A percentile compares a stretch with the other conserved stretches of the same genome.
phyloP scores from a whole-genome alignment of 1,139 yeast species.

The Ashbya aceris region DNA sequence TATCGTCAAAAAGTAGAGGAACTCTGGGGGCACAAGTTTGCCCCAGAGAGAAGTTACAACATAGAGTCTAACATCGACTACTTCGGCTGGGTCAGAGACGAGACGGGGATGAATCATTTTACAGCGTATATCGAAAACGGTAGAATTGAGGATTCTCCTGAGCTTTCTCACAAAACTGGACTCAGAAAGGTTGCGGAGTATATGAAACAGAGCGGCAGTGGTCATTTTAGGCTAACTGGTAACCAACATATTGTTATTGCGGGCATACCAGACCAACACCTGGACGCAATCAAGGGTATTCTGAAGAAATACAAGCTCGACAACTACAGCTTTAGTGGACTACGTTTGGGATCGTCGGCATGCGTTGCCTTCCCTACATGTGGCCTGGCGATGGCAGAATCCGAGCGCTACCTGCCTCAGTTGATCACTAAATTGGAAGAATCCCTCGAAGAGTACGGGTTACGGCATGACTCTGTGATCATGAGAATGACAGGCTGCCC shows the following conservation, averaged over 20 bases:
- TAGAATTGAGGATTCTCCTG: conserved; percentile 88
- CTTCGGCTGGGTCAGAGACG: conserved; percentile 93
- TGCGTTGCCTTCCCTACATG: conserved; percentile 99
- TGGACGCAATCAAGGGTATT: conserved; percentile 51
- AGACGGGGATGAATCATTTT: conserved; percentile 76
- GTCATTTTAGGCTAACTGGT: conserved; percentile 90
- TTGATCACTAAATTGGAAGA: conserved; percentile 73
- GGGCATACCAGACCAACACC: conserved; percentile 59
- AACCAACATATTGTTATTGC: conserved; percentile 85
- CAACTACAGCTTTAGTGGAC: conserved; percentile 72
- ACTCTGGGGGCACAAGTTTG: conserved; percentile 67
- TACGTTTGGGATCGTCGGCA: conserved; percentile 86
- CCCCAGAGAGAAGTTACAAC: conserved; percentile 58
- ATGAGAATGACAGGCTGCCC: conserved; percentile 99
- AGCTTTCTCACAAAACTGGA: conserved; percentile 84
- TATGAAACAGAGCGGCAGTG: conserved; percentile 45
- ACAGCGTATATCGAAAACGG: conserved; percentile 95
- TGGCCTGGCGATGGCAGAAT: conserved; percentile 98
- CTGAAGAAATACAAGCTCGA: conserved; percentile 73
- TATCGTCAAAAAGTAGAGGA: conserved; percentile 79
- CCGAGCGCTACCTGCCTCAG: conserved; percentile 87
- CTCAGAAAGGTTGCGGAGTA: conserved; percentile 67
- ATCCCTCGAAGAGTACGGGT: conserved; percentile 81
- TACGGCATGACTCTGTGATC: conserved; percentile 88
- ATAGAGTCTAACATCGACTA: conserved; percentile 84